Base-by-base conservation (phyloP, 305 asterid genomes). In the Solanum aculeatissimum region DNA sequence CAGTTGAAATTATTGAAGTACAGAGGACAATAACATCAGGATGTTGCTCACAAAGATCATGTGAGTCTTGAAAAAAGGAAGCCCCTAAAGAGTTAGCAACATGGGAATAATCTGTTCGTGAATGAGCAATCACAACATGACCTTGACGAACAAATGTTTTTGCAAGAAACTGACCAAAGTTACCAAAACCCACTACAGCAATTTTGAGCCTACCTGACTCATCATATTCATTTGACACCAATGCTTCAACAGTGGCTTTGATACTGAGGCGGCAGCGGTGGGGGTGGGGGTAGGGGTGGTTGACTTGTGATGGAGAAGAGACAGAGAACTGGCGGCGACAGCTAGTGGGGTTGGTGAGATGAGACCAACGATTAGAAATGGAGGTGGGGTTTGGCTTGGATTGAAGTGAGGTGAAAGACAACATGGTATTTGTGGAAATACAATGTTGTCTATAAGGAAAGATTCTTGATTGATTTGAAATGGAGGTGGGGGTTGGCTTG, bases 31-130 rank as follows among this genome's bases (percentile, higher is more conserved):
- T 90, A 15, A 95, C 94, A 80, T 90, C 97, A 4, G 97, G 98
- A 66, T 93, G 97, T 87, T 93, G 93, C 55, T 95, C 98, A 83
- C 98, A 95, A 53, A 93, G 91, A 84, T 95, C 98, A 65, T 95
- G 90, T 1, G 92, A 90, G 86, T 95, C 97, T 84, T 90, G 45
- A 89, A 88, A 92, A 88, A 92, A 95, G 1, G 90, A 72, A 53
- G 88, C 95, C 49, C 95, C 95, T 38, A 95, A 84, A 0, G 94
- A 83, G 47, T 87, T 83, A 1, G 97, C 97, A 27, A 75, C 60
- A 74, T 91, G 53, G 43, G 84, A 89, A 86, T 92, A 87, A 85
- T 94, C 86, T 0, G 92, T 80, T 2, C 98, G 89, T 32, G 97
- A 93, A 35, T 91, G 91, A 0, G 94, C 95, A 42, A 84, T 88